Base-by-base conservation (phyloP, 257 asterid genomes). In the Solanum piurae region DNA sequence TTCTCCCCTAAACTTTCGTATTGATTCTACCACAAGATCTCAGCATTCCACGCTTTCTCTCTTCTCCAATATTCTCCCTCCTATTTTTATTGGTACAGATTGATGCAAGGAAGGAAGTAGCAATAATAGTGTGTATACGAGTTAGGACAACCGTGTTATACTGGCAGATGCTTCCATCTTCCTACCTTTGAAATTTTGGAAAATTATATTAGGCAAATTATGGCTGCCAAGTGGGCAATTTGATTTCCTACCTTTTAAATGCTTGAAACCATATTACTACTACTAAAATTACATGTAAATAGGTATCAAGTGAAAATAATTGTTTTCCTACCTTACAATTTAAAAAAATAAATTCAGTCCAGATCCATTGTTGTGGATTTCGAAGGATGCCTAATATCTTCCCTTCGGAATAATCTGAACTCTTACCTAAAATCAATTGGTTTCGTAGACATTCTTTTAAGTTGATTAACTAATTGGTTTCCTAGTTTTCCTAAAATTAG, bases 21-120 rank as follows among this genome's bases (percentile, higher is more conserved):
- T 76, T 87, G 87, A 87, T 91, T 90, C 91, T 84, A 84, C 93
- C 95, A 86, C 91, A 87, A 90, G n/a, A 79, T 89, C 94, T 86
- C 90, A 66, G 86, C 88, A 83, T 91, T 87, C 88, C 85, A 46
- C 85, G 85, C 31, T 79, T n/a, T 85, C 87, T 86, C 18, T 60
- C 64, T 38, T 40, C 85, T 75, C 60, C 8, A 82, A 37, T 31
- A 23, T 88, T 83, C 83, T 87, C 90, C 88, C 62, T 77, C 84
- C 64, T 31, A 71, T 16, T 71, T 71, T 71, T 69, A 71, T 16
- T 71, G 77, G 77, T 33, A 71, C 6, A 16, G 38, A 71, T 71
- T 14, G 76, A 71, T 31, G 71, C 38, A 29, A 31, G 38, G 42
- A 71, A 14, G 80, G 46, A 68, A 71, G 80, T 34, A 31, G n/a